A percentile compares a stretch with the other conserved stretches of the same genome.
These are phyloP conservation scores for Aegle marmelos DNA, from an alignment of 345 rosid species.

Conservation along the genomic window DNA sequence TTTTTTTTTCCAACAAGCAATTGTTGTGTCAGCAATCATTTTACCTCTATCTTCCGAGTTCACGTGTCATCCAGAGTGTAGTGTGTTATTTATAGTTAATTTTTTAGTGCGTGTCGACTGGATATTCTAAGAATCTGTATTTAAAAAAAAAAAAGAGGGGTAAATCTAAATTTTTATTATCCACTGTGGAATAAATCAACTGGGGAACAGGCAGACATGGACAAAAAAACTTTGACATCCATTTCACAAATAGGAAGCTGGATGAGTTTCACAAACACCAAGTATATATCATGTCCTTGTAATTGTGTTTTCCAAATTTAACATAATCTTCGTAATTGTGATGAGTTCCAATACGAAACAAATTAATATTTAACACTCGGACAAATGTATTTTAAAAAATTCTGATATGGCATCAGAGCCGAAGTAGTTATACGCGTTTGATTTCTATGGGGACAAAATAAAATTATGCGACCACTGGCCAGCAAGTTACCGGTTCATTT, in stretches of 20 bases:
- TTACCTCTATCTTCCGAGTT: not conserved
- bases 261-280: conserved; percentile 3
- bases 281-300: too few species aligned
- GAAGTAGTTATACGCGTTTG: not conserved
- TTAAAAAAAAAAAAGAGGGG: too few species aligned
- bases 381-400: too few species aligned
- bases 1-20: not conserved
- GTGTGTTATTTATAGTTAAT: too few species aligned
- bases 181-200: not conserved
- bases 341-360: not conserved
- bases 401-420: not conserved
- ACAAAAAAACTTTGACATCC: conserved; percentile 2
- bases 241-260: not conserved
- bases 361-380: too few species aligned
- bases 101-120: too few species aligned
- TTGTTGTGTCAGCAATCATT: not conserved
- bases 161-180: too few species aligned
- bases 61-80: not conserved
- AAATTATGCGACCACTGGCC: not conserved
- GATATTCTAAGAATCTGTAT: too few species aligned
- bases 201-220: too few species aligned
- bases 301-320: not conserved
- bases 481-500: not conserved
- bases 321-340: not conserved
- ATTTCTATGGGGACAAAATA: not conserved